Evolutionary conservation across 371 early-diverging fungal species (phyloP).

Genomic region (Apophysomyces variabilis): DNA sequence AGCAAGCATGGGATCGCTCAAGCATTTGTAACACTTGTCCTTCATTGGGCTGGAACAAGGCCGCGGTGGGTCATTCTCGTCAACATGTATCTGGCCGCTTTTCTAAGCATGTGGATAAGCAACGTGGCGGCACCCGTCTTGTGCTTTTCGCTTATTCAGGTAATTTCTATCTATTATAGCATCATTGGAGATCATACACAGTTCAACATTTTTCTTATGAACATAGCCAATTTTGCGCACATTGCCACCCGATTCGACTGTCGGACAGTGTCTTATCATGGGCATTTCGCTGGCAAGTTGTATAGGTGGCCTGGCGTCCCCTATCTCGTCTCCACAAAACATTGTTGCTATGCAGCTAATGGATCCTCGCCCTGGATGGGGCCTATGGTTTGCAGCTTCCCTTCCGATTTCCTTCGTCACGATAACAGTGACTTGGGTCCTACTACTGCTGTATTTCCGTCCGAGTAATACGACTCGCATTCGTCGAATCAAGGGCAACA

Average conservation of each 20-base stretch:
- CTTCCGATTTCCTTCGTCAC: constrained; percentile 73
- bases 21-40: constrained; percentile 56
- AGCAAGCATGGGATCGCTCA: constrained; percentile 71
- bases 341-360: constrained; percentile 84
- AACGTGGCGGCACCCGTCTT: constrained; percentile 88
- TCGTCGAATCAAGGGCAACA: background rate
- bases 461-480: constrained; percentile 44
- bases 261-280: constrained; percentile 76
- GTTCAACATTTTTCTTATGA: background rate
- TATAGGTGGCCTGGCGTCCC: constrained; percentile 94
- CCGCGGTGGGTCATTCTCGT: constrained; percentile 73
- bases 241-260: constrained; percentile 58
- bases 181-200: background rate
- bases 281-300: constrained; percentile 95
- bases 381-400: constrained; percentile 81
- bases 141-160: constrained; percentile 62
- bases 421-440: constrained; percentile 76
- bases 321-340: constrained; percentile 95
- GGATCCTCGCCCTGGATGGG: constrained; percentile 85
- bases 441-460: constrained; percentile 70
- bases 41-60: constrained; percentile 70
- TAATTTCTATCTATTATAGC: background rate
- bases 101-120: constrained; percentile 81
- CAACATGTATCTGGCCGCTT: constrained; percentile 77
- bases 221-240: constrained; percentile 74